Conservation (phyloP, 208 protist species). For the Acanthamoeba lenticulata region DNA sequence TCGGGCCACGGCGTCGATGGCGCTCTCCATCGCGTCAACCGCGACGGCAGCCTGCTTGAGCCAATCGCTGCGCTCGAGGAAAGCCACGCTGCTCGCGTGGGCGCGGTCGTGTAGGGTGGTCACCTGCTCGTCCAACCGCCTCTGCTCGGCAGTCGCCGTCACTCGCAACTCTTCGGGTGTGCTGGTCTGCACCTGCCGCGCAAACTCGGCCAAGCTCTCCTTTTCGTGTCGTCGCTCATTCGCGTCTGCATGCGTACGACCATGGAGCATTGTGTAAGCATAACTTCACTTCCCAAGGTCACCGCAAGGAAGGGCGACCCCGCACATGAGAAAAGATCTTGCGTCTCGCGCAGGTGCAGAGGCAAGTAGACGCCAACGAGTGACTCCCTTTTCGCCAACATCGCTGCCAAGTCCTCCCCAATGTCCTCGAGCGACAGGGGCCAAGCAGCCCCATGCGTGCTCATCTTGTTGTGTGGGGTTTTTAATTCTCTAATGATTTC, state of each 20-base stretch:
- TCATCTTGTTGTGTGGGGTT: background rate
- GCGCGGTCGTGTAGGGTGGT: background rate
- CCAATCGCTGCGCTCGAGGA: background rate
- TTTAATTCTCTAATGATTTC: background rate
- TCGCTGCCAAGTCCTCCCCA: background rate
- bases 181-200: background rate
- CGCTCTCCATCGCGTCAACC: background rate
- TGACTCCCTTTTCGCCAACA: background rate
- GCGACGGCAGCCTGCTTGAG: background rate
- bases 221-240: background rate
- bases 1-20: background rate
- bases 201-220: background rate
- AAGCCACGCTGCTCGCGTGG: background rate
- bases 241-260: background rate
- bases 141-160: background rate
- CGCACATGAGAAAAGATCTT: background rate
- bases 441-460: background rate
- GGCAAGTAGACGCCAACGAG: background rate
- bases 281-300: background rate
- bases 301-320: background rate
- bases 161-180: background rate
- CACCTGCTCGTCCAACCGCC: background rate
- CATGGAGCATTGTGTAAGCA: background rate
- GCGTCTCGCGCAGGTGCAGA: background rate
- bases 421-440: constrained; percentile 9